Base-by-base conservation (phyloP, 2,329 filamentous ascomycete species). In the Xylogone sp. region DNA sequence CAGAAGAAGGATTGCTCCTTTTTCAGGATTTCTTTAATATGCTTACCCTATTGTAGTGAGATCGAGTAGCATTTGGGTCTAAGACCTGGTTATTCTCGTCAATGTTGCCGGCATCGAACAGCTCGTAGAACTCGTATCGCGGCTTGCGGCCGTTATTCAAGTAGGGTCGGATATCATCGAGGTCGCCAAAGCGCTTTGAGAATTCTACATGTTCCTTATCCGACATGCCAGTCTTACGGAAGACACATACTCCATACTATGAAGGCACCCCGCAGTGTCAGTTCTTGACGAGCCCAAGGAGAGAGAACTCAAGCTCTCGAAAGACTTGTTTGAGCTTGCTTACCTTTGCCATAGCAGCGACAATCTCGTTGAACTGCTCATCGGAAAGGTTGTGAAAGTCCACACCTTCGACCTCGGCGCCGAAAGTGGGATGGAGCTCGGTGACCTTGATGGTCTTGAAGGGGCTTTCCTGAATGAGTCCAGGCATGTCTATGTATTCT, bases 81-180 rank as follows among this genome's bases (percentile, higher is more conserved):
- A 56, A 45, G 9, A 60, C 1, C 57, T 61, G 3, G 60, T 73
- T 74, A 42, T 79, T 71, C 2, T 69, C 68, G 46, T 79, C 72
- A 12, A 82, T 65, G 61, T 84, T 84, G 48, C 76, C 71, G 0
- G 78, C 78, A 56, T 84, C 81, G 61, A 83, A 83, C 1, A 84
- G 70, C 61, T 82, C 75, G 42, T 71, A 66, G 53, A 75, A 57
- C 2, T 65, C 58, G 54, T 78, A 74, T 19, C 78, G 73, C 52
- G 74, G 69, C 57, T 50, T 27, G 43, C 75, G 71, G 16, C 74
- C 77, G 0, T 65, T 67, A 1, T 65, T 65, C 7, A 75, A 65
- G 64, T 77, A 82, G 1, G 74, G 76, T 18, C 65, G 71, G 27
- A 80, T 71, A 59, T 81, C 75, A 64, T 83, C 79, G 0, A 83